Conservation (phyloP, 495 filamentous ascomycete genomes). For the Durotheca rogersii region DNA sequence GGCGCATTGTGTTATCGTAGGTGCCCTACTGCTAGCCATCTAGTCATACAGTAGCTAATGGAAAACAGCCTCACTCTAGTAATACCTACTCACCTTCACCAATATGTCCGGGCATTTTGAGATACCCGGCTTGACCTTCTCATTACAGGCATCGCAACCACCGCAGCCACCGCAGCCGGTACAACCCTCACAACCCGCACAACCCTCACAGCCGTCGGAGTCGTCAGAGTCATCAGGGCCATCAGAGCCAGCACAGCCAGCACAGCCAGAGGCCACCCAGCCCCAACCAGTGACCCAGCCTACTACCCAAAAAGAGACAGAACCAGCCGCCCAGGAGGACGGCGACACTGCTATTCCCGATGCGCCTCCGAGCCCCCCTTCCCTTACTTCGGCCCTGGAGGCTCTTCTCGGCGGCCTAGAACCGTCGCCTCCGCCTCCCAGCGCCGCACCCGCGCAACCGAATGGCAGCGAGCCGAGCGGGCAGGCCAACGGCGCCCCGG, state of each 20-base stretch:
- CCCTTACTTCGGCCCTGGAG: conserved; percentile 47
- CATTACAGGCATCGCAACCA: too few species aligned
- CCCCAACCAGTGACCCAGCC: background rate
- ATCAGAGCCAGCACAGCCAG: too few species aligned
- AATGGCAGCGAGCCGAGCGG: conserved; percentile 17
- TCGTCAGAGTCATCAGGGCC: too few species aligned
- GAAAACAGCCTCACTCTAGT: too few species aligned
- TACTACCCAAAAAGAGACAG: conserved; percentile 4
- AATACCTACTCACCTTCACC: too few species aligned
- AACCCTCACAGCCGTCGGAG: too few species aligned
- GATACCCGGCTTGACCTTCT: conserved; percentile 40
- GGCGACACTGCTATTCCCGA: conserved; percentile 8
- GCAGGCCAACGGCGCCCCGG: conserved; percentile 5
- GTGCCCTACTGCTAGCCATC: too few species aligned
- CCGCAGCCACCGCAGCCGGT: too few species aligned
- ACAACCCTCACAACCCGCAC: too few species aligned
- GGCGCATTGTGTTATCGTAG: too few species aligned
- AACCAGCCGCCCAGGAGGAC: conserved; percentile 2
- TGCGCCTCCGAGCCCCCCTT: conserved; percentile 34
- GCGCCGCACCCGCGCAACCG: background rate
- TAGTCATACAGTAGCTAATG: too few species aligned
- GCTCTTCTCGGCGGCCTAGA: conserved; percentile 47
- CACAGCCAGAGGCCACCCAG: conserved; percentile 5
- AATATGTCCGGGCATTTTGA: conserved; percentile 49
- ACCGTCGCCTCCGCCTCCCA: conserved; percentile 11